A percentile compares a stretch with the other conserved stretches of the same genome.
These are phyloP conservation scores for Leccinum pachyderme DNA, from an alignment of 1,284 basidiomycete species.

Conservation along the genomic window DNA sequence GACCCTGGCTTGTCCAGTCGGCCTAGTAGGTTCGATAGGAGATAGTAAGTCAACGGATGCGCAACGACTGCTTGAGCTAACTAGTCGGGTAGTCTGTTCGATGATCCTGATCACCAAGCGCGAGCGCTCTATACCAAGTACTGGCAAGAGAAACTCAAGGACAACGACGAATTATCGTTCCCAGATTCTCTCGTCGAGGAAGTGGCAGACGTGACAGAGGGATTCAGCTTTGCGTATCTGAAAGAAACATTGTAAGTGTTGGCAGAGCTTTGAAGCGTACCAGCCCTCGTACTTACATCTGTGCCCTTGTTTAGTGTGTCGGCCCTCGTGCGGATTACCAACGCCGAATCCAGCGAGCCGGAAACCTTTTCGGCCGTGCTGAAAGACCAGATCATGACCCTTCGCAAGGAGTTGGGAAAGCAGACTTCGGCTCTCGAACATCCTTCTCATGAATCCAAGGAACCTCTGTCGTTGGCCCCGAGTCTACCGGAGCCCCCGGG, in stretches of 20 bases:
- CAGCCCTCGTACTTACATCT: background rate
- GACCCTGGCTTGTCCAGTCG: slow-evolving; percentile 73
- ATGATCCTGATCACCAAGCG: slow-evolving; percentile 63
- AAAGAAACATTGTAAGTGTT: slow-evolving; percentile 78
- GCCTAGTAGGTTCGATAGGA: slow-evolving; percentile 81
- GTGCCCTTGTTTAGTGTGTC: slow-evolving; percentile 49
- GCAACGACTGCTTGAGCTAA: background rate
- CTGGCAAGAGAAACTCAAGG: slow-evolving; percentile 72
- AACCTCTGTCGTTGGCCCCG: background rate
- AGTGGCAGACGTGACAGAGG: slow-evolving; percentile 56
- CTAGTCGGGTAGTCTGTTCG: slow-evolving; percentile 47
- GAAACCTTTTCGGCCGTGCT: slow-evolving; percentile 50
- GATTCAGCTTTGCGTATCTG: slow-evolving; percentile 80
- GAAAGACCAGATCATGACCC: slow-evolving; percentile 54
- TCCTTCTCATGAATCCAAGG: slow-evolving; percentile 3
- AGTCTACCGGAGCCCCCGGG: background rate
- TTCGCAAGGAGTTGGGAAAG: slow-evolving; percentile 60
- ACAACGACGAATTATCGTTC: slow-evolving; percentile 61
- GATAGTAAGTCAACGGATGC: slow-evolving; percentile 56
- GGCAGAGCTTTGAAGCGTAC: background rate
- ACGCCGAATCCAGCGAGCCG: slow-evolving; percentile 45
- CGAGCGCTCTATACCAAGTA: slow-evolving; percentile 66
- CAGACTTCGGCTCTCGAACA: background rate
- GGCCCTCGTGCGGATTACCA: slow-evolving; percentile 56
- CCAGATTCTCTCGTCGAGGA: slow-evolving; percentile 61